phyloP scores from a whole-genome alignment of 768 basidiomycete species.

The Termitomyces bulborhizus region DNA sequence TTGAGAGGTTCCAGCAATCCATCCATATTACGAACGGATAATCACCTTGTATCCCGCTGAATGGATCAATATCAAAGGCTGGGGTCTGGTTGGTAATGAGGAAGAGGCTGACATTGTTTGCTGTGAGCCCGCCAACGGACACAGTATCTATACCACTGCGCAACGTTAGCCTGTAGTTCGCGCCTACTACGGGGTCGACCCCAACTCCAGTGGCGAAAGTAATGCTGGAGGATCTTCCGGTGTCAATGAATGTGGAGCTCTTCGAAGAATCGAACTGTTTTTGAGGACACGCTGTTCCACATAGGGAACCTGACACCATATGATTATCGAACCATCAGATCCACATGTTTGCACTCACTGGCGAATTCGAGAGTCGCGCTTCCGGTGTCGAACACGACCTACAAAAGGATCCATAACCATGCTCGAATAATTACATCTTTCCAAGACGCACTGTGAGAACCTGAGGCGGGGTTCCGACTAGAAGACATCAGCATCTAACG shows the following conservation, averaged over 20 bases:
- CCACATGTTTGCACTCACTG: conserved; percentile 23
- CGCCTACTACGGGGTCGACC: conserved; percentile 45
- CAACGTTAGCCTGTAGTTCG: conserved; percentile 41
- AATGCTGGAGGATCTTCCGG: conserved; percentile 33
- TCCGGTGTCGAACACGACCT: conserved; percentile 58
- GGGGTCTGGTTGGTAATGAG: conserved; percentile 50
- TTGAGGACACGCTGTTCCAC: conserved; percentile 37
- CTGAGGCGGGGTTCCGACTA: conserved; percentile 53
- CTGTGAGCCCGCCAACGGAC: conserved; percentile 37
- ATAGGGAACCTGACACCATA: conserved; percentile 33
- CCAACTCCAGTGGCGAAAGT: conserved; percentile 51
- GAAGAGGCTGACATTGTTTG: conserved; percentile 33
- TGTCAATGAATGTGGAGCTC: conserved; percentile 47
- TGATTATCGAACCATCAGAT: background rate
- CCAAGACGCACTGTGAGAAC: conserved; percentile 25
- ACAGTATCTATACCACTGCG: conserved; percentile 43
- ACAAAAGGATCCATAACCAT: background rate
- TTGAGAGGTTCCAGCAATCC: background rate
- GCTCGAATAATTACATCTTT: background rate
- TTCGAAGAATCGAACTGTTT: conserved; percentile 39
- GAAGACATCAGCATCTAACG: background rate
- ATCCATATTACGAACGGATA: background rate
- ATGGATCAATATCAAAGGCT: conserved; percentile 46
- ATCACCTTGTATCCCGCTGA: conserved; percentile 48
- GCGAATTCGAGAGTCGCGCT: conserved; percentile 42